Conservation (phyloP, 345 rosid genomes). For the Salix arbutifolia region DNA sequence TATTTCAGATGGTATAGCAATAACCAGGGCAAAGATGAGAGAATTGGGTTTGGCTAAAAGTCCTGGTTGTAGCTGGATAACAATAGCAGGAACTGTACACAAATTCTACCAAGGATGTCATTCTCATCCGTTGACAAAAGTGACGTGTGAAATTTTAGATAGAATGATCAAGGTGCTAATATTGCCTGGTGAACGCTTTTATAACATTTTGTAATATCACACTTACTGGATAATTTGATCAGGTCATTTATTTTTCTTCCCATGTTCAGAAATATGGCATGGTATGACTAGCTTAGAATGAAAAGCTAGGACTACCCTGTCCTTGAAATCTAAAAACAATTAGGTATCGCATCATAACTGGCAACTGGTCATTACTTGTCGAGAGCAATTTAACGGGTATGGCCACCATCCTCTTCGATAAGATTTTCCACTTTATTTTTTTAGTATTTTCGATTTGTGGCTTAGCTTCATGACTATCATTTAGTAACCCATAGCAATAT, state of each 20-base stretch:
- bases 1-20: constrained; percentile 3
- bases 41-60: constrained; percentile 16
- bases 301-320: neutral
- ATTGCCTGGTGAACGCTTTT: neutral
- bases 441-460: neutral
- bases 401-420: neutral
- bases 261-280: no score
- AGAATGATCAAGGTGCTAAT: constrained; percentile 1
- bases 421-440: neutral
- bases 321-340: neutral
- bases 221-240: no score
- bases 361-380: neutral
- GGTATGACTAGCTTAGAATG: neutral
- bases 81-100: constrained; percentile 11
- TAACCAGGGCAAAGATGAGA: constrained; percentile 20
- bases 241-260: no score
- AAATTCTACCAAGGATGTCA: constrained; percentile 20
- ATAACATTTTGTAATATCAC: no score
- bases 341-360: neutral
- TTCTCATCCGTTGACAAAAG: constrained; percentile 11
- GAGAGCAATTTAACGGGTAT: neutral
- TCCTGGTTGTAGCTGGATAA: constrained; percentile 27
- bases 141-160: constrained; percentile 7
- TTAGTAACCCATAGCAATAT: neutral
- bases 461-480: neutral